phyloP scores from a whole-genome alignment of 768 basidiomycete species.

The Russula dissimulans region DNA sequence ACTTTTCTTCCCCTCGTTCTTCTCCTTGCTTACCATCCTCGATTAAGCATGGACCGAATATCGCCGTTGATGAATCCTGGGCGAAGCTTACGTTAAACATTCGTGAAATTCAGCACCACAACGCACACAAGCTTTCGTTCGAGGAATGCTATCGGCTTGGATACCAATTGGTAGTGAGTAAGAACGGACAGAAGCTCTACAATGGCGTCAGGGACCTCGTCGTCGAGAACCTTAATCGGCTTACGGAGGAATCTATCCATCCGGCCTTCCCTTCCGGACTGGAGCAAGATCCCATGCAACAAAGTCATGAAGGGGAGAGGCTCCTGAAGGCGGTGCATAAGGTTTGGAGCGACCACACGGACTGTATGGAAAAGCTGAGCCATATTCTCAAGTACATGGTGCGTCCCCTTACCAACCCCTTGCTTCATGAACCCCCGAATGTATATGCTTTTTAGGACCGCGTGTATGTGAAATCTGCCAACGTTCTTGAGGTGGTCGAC shows the following conservation, averaged over 20 bases:
- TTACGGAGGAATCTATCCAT: slow-evolving; percentile 67
- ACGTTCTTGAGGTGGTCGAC: slow-evolving; percentile 72
- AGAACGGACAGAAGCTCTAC: slow-evolving; percentile 79
- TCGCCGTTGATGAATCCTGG: slow-evolving; percentile 83
- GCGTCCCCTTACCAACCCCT: slow-evolving; percentile 10
- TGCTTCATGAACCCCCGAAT: slow-evolving; percentile 16
- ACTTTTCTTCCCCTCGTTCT: neutral
- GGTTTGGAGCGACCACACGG: slow-evolving; percentile 91
- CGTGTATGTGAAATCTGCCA: slow-evolving; percentile 66
- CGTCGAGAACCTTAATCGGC: slow-evolving; percentile 68
- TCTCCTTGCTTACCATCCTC: neutral
- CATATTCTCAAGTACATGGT: slow-evolving; percentile 98
- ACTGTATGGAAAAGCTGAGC: slow-evolving; percentile 78
- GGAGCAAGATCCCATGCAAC: slow-evolving; percentile 58
- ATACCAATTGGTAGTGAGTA: slow-evolving; percentile 88
- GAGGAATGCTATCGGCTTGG: slow-evolving; percentile 93
- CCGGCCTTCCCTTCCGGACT: slow-evolving; percentile 76
- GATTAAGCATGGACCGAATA: slow-evolving; percentile 58
- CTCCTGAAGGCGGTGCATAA: slow-evolving; percentile 73
- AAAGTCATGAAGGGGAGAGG: slow-evolving; percentile 74
- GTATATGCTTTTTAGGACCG: slow-evolving; percentile 59
- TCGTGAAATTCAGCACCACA: slow-evolving; percentile 89
- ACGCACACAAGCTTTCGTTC: slow-evolving; percentile 79
- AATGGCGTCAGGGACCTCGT: slow-evolving; percentile 75
- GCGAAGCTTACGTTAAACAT: slow-evolving; percentile 73